phyloP scores from a whole-genome alignment of 495 filamentous ascomycete species.

The Trichoderma virens region DNA sequence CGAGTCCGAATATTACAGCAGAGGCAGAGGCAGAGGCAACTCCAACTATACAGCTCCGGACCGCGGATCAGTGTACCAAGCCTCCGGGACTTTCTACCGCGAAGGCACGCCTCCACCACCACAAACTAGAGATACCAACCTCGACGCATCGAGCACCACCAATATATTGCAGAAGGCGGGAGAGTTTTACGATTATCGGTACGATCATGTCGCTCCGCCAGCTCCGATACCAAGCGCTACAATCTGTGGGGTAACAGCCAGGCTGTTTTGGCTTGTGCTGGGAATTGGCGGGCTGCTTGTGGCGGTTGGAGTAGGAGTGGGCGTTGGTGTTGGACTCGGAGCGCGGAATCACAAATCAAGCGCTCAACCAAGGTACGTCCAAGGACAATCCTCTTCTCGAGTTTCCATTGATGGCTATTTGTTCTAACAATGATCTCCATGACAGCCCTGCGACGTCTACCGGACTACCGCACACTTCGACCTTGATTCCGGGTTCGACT shows the following conservation, averaged over 20 bases:
- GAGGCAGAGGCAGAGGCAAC: background rate
- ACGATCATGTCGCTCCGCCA: conserved; percentile 6
- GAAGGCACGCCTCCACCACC: conserved; percentile 26
- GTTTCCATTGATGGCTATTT: background rate
- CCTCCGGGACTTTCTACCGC: conserved; percentile 26
- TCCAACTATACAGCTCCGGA: background rate
- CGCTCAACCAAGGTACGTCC: conserved; percentile 20
- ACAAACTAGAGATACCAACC: conserved; percentile 10
- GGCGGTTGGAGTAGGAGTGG: conserved; percentile 30
- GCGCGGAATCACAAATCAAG: conserved; percentile 6
- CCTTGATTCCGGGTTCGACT: background rate
- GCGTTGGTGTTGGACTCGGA: conserved; percentile 27
- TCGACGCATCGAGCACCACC: conserved; percentile 15
- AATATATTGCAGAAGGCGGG: background rate
- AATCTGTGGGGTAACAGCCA: conserved; percentile 21
- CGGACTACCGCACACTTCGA: background rate
- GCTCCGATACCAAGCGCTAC: conserved; percentile 11
- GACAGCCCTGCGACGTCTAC: background rate
- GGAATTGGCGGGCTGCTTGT: conserved; percentile 23
- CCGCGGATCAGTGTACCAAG: conserved; percentile 7
- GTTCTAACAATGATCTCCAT: conserved; percentile 3
- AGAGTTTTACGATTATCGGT: conserved; percentile 11
- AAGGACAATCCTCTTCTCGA: background rate
- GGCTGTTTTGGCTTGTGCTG: conserved; percentile 24
- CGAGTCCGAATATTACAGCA: background rate